phyloP scores from a whole-genome alignment of 768 basidiomycete species.

The Trametes punicea region DNA sequence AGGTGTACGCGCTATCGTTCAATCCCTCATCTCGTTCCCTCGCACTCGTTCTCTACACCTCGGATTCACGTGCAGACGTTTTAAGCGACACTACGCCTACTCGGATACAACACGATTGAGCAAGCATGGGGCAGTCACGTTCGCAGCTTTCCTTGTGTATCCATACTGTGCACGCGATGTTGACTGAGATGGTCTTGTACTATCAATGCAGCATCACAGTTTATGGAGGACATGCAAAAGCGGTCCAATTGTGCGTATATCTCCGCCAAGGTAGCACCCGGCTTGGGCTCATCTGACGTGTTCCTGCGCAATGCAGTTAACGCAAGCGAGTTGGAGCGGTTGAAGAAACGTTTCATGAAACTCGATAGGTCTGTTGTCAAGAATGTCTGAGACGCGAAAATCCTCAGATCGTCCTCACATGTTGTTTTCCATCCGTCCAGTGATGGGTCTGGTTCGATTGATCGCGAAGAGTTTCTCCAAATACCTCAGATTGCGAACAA shows the following conservation, averaged over 20 bases:
- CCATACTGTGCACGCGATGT: background rate
- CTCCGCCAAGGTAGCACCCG: background rate
- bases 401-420: background rate
- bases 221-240: slow-evolving; percentile 97
- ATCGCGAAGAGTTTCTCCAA: slow-evolving; percentile 97
- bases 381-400: background rate
- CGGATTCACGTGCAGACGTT: background rate
- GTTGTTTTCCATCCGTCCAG: slow-evolving; percentile 36
- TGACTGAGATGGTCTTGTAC: slow-evolving; percentile 12
- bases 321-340: slow-evolving; percentile 85
- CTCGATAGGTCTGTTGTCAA: slow-evolving; percentile 70
- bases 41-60: slow-evolving; percentile 2
- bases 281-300: background rate
- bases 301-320: slow-evolving; percentile 61
- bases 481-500: slow-evolving; percentile 99
- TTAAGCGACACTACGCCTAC: background rate
- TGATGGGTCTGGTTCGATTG: slow-evolving; percentile 96
- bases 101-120: slow-evolving; percentile 8
- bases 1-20: slow-evolving; percentile 7
- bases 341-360: slow-evolving; percentile 99
- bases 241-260: slow-evolving; percentile 87
- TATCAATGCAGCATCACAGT: slow-evolving; percentile 67
- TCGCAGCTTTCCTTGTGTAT: slow-evolving; percentile 31
- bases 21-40: background rate
- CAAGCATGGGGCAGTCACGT: slow-evolving; percentile 83